These are phyloP conservation scores for Plasmopara halstedii DNA, from an alignment of 352 stramenopile species.

Conservation along the genomic window DNA sequence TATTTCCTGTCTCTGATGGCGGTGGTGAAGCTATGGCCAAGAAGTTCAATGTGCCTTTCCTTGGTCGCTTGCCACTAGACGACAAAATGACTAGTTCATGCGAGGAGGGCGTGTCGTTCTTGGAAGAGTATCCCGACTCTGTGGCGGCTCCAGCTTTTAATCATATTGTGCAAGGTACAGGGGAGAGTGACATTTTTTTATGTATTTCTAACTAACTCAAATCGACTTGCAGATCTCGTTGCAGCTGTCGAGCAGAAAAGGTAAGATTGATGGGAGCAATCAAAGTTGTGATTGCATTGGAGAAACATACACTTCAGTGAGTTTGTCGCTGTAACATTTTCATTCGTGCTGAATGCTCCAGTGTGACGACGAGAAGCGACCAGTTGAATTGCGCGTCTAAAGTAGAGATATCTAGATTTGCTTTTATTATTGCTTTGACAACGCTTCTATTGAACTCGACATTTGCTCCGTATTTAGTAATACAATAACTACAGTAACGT, in stretches of 20 bases:
- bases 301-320: background rate
- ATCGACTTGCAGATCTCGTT: slow-evolving; percentile 32
- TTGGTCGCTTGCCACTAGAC: slow-evolving; percentile 95
- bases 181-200: no score
- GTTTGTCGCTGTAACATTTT: background rate
- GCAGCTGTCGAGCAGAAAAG: slow-evolving; percentile 41
- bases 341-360: no score
- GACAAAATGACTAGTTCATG: slow-evolving; percentile 94
- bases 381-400: background rate
- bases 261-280: slow-evolving; percentile 1
- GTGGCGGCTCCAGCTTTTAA: slow-evolving; percentile 60
- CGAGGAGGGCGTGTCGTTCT: slow-evolving; percentile 92
- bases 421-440: slow-evolving; percentile 14
- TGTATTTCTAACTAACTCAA: slow-evolving; percentile 2
- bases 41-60: slow-evolving; percentile 94
- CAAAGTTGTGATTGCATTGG: background rate
- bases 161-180: slow-evolving; percentile 58
- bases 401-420: background rate
- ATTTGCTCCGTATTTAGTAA: slow-evolving; percentile 52
- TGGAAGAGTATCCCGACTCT: slow-evolving; percentile 82
- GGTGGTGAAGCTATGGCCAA: slow-evolving; percentile 94
- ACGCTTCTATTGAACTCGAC: slow-evolving; percentile 23
- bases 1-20: slow-evolving; percentile 85
- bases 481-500: slow-evolving; percentile 84
- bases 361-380: no score